A percentile compares a stretch with the other conserved stretches of the same genome.
Evolutionary conservation across 1,284 basidiomycete species (phyloP).

Genomic region (Naganishia liquefaciens): DNA sequence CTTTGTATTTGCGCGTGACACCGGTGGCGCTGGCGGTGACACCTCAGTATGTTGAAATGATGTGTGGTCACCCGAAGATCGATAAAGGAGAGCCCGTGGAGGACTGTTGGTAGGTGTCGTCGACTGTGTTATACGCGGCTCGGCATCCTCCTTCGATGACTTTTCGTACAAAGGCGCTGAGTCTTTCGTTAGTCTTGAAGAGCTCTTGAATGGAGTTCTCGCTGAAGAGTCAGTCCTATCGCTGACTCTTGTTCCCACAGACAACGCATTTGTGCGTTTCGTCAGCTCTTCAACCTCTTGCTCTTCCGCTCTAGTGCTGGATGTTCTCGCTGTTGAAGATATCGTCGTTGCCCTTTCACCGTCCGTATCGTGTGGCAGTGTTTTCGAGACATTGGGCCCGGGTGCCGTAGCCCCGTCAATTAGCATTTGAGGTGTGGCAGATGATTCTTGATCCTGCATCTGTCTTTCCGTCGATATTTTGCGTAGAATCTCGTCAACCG

Average conservation of each 20-base stretch:
- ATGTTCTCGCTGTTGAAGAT: background rate
- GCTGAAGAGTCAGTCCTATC: too few species aligned
- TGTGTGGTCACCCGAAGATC: constrained; percentile 8
- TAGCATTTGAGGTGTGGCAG: background rate
- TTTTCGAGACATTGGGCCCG: background rate
- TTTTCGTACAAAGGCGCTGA: too few species aligned
- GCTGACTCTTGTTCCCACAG: background rate
- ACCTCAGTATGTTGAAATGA: background rate
- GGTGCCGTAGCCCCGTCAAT: background rate
- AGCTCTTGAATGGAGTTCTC: too few species aligned
- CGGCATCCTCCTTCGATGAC: too few species aligned
- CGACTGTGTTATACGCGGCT: background rate
- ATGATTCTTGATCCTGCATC: constrained; percentile 3
- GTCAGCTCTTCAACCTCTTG: constrained; percentile 25
- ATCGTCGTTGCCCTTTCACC: background rate
- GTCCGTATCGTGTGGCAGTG: background rate
- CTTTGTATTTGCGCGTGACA: background rate
- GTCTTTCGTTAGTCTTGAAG: too few species aligned
- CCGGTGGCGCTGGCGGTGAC: background rate
- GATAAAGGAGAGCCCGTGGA: background rate
- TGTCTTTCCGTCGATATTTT: constrained; percentile 26
- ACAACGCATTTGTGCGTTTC: constrained; percentile 14
- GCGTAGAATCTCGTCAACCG: constrained; percentile 21
- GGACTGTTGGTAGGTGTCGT: constrained; percentile 17
- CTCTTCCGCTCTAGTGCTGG: constrained; percentile 10